Evolutionary conservation across 306 rosid genomes (phyloP).

Genomic region (Vigna reflexopilosa): DNA sequence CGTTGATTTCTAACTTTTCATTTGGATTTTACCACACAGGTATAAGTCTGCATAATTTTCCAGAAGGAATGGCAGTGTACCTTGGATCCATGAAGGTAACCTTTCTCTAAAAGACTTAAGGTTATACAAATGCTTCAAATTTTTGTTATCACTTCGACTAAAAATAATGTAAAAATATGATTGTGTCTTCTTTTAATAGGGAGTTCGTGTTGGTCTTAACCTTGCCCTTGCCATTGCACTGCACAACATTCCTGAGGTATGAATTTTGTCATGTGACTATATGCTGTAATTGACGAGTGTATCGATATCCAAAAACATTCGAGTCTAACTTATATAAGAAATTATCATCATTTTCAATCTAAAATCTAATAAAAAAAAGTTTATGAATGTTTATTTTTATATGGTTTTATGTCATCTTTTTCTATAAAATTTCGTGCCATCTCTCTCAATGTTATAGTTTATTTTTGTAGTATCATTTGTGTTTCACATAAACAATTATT

Average conservation of each 20-base stretch:
- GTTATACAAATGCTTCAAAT: constrained; percentile 18
- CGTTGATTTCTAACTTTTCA: neutral
- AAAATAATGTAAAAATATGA: neutral
- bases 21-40: constrained; percentile 56
- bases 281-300: neutral
- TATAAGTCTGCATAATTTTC: constrained; percentile 94
- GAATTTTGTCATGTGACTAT: neutral
- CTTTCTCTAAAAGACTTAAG: neutral
- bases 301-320: too few relatives aligned
- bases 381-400: too few relatives aligned
- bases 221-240: constrained; percentile 90
- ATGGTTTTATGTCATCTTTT: too few relatives aligned
- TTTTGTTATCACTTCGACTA: neutral
- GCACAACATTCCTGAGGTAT: constrained; percentile 95
- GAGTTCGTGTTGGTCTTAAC: constrained; percentile 90
- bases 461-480: neutral
- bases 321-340: too few relatives aligned
- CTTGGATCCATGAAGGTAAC: constrained; percentile 97
- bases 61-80: constrained; percentile 99
- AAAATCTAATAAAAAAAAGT: too few relatives aligned
- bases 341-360: too few relatives aligned
- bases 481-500: constrained; percentile 12
- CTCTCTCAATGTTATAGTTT: neutral
- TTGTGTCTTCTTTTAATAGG: constrained; percentile 55
- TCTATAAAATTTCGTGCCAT: neutral